Evolutionary conservation across 2,329 filamentous ascomycete genomes (phyloP), one percentile per base, ranked within the genome.

Genomic region (Microascus cirrosus): DNA sequence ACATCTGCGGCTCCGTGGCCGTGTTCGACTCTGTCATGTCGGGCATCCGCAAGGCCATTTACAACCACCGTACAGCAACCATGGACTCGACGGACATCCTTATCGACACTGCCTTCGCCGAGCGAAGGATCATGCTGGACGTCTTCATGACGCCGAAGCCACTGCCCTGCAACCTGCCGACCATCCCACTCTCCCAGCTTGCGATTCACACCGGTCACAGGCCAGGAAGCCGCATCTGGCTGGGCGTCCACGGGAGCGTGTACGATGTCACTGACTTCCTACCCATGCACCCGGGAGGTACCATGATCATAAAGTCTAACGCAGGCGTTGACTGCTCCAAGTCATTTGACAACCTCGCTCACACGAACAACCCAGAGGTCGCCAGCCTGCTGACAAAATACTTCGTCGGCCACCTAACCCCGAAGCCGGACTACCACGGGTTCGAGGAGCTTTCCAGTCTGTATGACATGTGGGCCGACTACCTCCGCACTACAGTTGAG

Each of bases 91-190:
- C 76, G 0, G 78, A 81, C 57, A 65, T 73, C 35, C 74, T 81
- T 55, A 65, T 81, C 55, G 74, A 77, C 61, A 76, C 74, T 25
- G 78, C 79, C 0, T 81, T 81, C 59, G 78, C 78, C 0, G 79
- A 82, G 65, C 70, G 79, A 1, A 71, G 79, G 6, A 78, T 82
- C 63, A 81, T 81, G 79, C 65, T 81, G 0, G 78, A 81, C 59
- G 77, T 81, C 48, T 81, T 81, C 65, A 81, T 81, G 78, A 76
- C 77, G 1, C 79, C 78, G 1, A 77, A 75, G 59, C 73, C 78
- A 0, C 71, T 81, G 1, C 74, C 77, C 0, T 78, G 74, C 64
- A 76, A 79, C 52, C 68, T 74, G 0, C 75, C 77, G 0, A 77
- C 74, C 0, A 79, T 81, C 20, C 71, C 77, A 0, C 66, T 78